phyloP scores from a whole-genome alignment of 345 rosid species.

The Litchi chinensis region DNA sequence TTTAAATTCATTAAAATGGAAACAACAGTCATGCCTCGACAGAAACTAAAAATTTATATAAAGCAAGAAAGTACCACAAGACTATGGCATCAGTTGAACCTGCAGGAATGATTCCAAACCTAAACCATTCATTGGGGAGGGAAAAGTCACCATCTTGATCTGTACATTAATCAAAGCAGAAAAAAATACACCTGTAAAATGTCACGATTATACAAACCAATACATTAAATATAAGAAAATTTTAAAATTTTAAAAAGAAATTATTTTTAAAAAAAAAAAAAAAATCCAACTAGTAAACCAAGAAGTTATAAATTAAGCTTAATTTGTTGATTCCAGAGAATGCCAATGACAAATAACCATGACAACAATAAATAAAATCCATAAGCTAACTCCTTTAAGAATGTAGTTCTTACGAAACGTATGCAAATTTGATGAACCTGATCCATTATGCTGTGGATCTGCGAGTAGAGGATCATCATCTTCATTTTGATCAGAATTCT shows the following conservation, averaged over 20 bases:
- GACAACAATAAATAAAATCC: constrained; percentile 25
- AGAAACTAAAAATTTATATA: constrained; percentile 10
- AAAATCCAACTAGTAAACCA: background rate
- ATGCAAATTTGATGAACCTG: constrained; percentile 41
- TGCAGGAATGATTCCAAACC: constrained; percentile 90
- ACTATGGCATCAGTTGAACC: constrained; percentile 94
- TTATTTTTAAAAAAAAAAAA: background rate
- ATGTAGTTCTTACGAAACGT: constrained; percentile 29
- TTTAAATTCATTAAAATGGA: background rate
- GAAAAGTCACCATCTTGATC: constrained; percentile 46
- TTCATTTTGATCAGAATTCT: constrained; percentile 43
- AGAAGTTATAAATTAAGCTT: too few relatives aligned
- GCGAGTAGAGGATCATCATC: constrained; percentile 55
- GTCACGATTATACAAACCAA: background rate
- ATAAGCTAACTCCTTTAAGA: constrained; percentile 15
- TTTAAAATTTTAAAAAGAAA: background rate
- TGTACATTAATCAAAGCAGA: constrained; percentile 33
- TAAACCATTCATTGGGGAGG: constrained; percentile 47
- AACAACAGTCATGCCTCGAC: constrained; percentile 1
- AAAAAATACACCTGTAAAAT: constrained; percentile 18
- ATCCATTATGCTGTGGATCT: constrained; percentile 31
- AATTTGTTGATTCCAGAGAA: constrained; percentile 17
- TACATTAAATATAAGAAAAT: background rate
- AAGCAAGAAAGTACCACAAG: constrained; percentile 58
- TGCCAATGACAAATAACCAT: constrained; percentile 1